phyloP scores from a whole-genome alignment of 441 rosid genomes.

The Eutrema salsugineum region DNA sequence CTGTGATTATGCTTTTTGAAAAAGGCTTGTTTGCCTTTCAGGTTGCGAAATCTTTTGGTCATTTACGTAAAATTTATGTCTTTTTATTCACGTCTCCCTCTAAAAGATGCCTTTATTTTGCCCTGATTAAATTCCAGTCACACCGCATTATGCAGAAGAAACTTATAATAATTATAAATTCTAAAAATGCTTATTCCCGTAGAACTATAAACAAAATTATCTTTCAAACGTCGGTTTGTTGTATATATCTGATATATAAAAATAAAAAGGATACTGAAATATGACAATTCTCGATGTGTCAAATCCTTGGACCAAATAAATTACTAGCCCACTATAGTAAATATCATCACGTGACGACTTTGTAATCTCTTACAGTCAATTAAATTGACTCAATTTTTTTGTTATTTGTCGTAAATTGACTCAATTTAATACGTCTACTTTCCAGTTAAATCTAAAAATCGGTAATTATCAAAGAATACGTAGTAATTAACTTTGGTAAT shows the following conservation, averaged over 20 bases:
- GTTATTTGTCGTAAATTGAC: too few relatives aligned
- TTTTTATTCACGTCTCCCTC: conserved; percentile 22
- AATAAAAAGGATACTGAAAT: not conserved
- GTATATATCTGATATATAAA: not conserved
- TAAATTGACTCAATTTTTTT: too few relatives aligned
- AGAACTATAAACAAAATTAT: not conserved
- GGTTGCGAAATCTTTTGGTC: conserved; percentile 25
- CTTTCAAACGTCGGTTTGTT: not conserved
- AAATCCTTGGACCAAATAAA: conserved; percentile 3
- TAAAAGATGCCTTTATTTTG: conserved; percentile 4
- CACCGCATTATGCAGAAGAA: conserved; percentile 9
- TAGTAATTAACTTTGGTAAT: too few relatives aligned
- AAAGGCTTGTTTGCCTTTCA: conserved; percentile 24
- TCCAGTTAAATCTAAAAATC: too few relatives aligned
- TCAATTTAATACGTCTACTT: too few relatives aligned
- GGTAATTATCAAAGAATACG: too few relatives aligned
- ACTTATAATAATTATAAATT: not conserved
- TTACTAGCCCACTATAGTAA: not conserved
- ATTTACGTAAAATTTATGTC: conserved; percentile 16
- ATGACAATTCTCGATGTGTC: not conserved
- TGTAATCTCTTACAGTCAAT: not conserved
- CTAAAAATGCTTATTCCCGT: not conserved
- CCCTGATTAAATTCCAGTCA: not conserved
- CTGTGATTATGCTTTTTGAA: conserved; percentile 6
- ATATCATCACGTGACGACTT: conserved; percentile 19